phyloP scores from a whole-genome alignment of 2,329 filamentous ascomycete species.

The Emmonsia crescens region DNA sequence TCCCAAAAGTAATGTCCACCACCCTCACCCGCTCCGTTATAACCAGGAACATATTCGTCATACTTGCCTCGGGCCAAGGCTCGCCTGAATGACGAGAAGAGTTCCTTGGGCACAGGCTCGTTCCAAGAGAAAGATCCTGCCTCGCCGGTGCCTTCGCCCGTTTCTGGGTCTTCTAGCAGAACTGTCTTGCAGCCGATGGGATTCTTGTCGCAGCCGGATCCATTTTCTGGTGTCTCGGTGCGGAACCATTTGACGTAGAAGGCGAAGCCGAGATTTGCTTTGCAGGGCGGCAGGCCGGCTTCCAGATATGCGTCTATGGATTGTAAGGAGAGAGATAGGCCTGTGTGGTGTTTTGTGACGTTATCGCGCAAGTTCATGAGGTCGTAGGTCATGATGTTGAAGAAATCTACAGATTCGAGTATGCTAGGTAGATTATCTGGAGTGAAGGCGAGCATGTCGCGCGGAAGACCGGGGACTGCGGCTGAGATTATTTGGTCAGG shows the following conservation, averaged over 20 bases:
- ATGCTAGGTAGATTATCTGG: constrained; percentile 42
- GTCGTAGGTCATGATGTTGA: constrained; percentile 56
- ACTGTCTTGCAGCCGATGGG: constrained; percentile 51
- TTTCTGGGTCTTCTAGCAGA: constrained; percentile 45
- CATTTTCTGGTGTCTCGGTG: constrained; percentile 33
- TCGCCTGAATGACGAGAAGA: constrained; percentile 44
- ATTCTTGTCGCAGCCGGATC: constrained; percentile 19
- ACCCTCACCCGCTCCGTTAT: constrained; percentile 19
- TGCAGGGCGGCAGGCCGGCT: constrained; percentile 44
- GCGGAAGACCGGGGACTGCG: constrained; percentile 49
- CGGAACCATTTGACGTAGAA: constrained; percentile 61
- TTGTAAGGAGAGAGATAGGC: constrained; percentile 44
- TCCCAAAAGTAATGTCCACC: constrained; percentile 65
- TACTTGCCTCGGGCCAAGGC: constrained; percentile 45
- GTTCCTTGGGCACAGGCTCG: constrained; percentile 30
- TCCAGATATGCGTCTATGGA: constrained; percentile 50
- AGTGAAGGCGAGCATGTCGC: constrained; percentile 56
- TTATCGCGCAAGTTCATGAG: constrained; percentile 59
- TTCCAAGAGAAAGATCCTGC: constrained; percentile 22
- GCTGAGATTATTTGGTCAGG: constrained; percentile 47
- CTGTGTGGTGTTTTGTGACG: constrained; percentile 54
- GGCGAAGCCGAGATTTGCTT: constrained; percentile 56
- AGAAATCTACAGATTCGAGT: constrained; percentile 33
- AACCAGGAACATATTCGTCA: constrained; percentile 46
- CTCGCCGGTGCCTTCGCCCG: constrained; percentile 23